Conservation (phyloP, 75 land plant genomes). For the Ceratopteris richardii region DNA sequence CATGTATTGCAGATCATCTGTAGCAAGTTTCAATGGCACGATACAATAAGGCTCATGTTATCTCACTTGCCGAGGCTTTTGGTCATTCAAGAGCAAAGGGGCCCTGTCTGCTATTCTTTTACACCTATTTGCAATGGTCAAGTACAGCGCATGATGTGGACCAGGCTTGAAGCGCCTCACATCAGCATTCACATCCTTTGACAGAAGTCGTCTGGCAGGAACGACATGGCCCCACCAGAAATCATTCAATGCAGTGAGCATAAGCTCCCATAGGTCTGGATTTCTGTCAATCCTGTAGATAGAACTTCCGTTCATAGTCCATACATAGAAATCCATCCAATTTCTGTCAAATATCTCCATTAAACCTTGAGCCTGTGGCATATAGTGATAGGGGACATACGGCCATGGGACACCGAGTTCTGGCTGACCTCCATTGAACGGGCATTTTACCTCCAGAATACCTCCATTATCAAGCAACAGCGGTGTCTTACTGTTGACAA, state of each 20-base stretch:
- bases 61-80: conserved; percentile 1
- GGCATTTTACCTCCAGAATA: conserved; percentile 94
- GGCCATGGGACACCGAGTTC: conserved; percentile 75
- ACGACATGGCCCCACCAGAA: conserved; percentile 91
- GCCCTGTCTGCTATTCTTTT: neutral
- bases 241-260: conserved; percentile 54
- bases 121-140: conserved; percentile 1
- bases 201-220: conserved; percentile 45
- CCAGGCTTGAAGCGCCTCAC: conserved; percentile 8
- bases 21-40: too few species aligned
- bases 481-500: conserved; percentile 11
- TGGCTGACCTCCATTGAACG: conserved; percentile 82
- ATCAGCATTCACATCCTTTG: neutral
- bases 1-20: too few species aligned
- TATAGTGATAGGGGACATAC: conserved; percentile 71
- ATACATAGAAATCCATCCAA: conserved; percentile 89
- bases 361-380: conserved; percentile 80
- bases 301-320: conserved; percentile 82
- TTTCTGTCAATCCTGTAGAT: conserved; percentile 54
- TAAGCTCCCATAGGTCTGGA: conserved; percentile 61
- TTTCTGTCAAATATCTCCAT: conserved; percentile 73
- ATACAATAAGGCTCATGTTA: neutral
- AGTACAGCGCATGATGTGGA: conserved; percentile 1
- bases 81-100: conserved; percentile 4
- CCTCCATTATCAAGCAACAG: conserved; percentile 33